phyloP scores from a whole-genome alignment of 176 grass and related monocot species.

The Triticum dicoccoides region DNA sequence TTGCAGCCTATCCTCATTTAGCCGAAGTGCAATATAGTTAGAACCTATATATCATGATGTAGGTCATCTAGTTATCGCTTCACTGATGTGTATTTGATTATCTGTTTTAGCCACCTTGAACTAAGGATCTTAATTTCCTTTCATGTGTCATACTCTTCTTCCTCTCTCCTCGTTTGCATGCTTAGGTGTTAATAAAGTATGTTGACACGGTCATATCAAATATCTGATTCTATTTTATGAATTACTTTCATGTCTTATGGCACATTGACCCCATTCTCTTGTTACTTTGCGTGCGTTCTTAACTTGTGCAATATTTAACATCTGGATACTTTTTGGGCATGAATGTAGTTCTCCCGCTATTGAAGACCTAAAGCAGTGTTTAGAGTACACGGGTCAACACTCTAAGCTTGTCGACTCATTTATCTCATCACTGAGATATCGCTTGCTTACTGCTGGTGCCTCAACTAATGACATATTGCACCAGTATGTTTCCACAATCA shows the following conservation, averaged over 20 bases:
- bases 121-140: slow-evolving; percentile 18
- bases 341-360: slow-evolving; percentile 81
- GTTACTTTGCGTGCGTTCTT: slow-evolving; percentile 27
- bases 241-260: background rate
- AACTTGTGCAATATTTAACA: slow-evolving; percentile 8
- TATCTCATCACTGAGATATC: slow-evolving; percentile 90
- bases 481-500: slow-evolving; percentile 96
- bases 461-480: slow-evolving; percentile 99
- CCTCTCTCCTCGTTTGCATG: slow-evolving; percentile 2
- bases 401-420: slow-evolving; percentile 96
- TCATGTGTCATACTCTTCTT: slow-evolving; percentile 1
- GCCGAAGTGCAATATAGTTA: background rate
- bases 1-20: background rate
- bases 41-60: background rate
- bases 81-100: slow-evolving; percentile 6
- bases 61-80: slow-evolving; percentile 6
- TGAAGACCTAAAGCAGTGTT: slow-evolving; percentile 91
- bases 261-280: slow-evolving; percentile 24
- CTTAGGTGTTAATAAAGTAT: slow-evolving; percentile 2
- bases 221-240: slow-evolving; percentile 20
- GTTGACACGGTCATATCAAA: background rate
- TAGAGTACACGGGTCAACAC: slow-evolving; percentile 95
- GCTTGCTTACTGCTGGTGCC: slow-evolving; percentile 90
- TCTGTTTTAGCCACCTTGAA: slow-evolving; percentile 18
- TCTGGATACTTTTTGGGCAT: slow-evolving; percentile 20